Evolutionary conservation across 164 flowering plant species (phyloP), one percentile per base, ranked within the genome.

Genomic region (Magnolia changhungtana): DNA sequence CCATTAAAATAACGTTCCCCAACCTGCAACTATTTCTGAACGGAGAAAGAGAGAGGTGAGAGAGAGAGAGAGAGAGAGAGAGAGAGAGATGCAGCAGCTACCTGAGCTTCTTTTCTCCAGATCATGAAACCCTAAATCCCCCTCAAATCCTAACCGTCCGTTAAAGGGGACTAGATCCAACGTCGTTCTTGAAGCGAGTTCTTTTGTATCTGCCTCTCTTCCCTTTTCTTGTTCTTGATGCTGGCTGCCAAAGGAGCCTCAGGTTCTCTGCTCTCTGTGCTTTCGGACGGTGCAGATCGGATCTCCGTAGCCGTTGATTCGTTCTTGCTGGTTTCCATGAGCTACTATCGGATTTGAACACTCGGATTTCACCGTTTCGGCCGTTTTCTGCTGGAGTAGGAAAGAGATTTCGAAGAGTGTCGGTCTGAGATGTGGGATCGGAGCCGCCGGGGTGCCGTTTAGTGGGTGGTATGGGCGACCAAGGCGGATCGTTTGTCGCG

Each of bases 401-500:
- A n/a, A n/a, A n/a, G n/a, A 67, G 20, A 64, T n/a, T n/a, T 64
- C 8, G 9, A 18, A 2, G 72, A 4, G 72, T 45, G 37, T 73
- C 63, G 7, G 10, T 7, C 21, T 29, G 75, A 63, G 67, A 72
- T 27, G 75, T 63, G 50, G 52, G 31, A 63, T 68, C n/a, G 71
- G 50, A 65, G 21, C 14, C 14, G 68, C 24, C 18, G 13, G 51
- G 19, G 31, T 29, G 50, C 14, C 49, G 23, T 70, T 49, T 70
- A 70, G 59, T 10, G 11, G 72, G 49, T 14, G 58, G 20, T 19
- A 77, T 77, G 79, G 79, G 72, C 55, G 79, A 77, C 4, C 79
- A 23, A 19, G 75, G 66, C 8, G 79, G 79, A 6, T 77, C 75
- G 66, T 77, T 77, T 37, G 79, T 77, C 16, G 79, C 79, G 52